These are phyloP conservation scores for Quercus alba DNA, from an alignment of 306 rosid species.

Conservation along the genomic window DNA sequence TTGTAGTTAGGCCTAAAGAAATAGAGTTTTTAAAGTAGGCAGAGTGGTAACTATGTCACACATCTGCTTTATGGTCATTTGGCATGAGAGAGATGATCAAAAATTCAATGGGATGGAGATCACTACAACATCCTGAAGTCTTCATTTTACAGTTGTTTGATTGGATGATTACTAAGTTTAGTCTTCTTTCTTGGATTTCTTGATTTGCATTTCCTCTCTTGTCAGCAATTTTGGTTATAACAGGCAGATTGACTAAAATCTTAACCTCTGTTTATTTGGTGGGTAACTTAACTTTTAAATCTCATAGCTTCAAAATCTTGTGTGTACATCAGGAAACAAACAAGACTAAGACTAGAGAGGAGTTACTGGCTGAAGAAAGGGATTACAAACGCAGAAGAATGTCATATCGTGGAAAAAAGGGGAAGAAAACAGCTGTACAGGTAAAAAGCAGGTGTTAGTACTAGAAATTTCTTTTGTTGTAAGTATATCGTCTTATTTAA, in stretches of 20 bases:
- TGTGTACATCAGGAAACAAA: slow-evolving; percentile 47
- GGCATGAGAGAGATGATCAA: background rate
- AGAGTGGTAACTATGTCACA: background rate
- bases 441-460: slow-evolving; percentile 37
- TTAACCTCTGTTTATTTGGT: background rate
- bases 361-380: slow-evolving; percentile 90
- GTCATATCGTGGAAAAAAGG: slow-evolving; percentile 95
- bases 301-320: background rate
- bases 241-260: background rate
- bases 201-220: background rate
- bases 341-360: slow-evolving; percentile 76
- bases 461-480: background rate
- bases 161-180: background rate
- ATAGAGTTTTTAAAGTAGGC: background rate
- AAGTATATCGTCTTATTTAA: background rate
- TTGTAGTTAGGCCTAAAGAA: background rate
- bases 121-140: background rate
- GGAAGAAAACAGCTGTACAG: slow-evolving; percentile 64
- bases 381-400: slow-evolving; percentile 93
- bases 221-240: background rate
- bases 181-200: background rate
- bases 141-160: background rate
- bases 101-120: background rate
- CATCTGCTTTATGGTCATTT: background rate
- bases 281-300: background rate